Conservation (phyloP, 306 rosid species). For the Malus orientalis region DNA sequence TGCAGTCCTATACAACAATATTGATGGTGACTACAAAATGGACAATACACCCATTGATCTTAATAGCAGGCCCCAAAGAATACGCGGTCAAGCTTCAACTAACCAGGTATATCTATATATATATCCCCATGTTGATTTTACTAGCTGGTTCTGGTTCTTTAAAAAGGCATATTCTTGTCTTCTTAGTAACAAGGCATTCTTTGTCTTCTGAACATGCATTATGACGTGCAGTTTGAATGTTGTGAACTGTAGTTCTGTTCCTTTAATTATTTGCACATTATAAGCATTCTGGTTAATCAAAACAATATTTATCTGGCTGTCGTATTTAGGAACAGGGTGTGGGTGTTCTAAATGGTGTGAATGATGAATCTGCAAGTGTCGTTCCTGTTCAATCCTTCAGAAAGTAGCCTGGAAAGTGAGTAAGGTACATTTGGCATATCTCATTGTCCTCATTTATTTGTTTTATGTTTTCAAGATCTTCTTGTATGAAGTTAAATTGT, state of each 20-base stretch:
- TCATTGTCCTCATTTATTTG: not conserved
- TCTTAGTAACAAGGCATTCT: not conserved
- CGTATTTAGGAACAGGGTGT: conserved; percentile 17
- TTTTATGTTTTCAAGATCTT: not conserved
- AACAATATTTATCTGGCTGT: not conserved
- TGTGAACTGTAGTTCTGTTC: not conserved
- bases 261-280: conserved; percentile 1
- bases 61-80: conserved; percentile 36
- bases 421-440: conserved; percentile 8
- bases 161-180: not conserved
- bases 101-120: conserved; percentile 30
- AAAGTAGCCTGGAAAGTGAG: conserved; percentile 23
- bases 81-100: conserved; percentile 27
- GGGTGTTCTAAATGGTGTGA: conserved; percentile 25
- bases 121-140: not conserved
- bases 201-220: not conserved
- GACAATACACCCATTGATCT: conserved; percentile 41
- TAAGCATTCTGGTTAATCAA: not conserved
- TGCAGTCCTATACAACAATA: conserved; percentile 24
- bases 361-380: conserved; percentile 27
- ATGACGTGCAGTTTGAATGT: not conserved
- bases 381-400: conserved; percentile 26
- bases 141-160: not conserved
- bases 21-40: conserved; percentile 22
- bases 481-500: not conserved